phyloP scores from a whole-genome alignment of 495 filamentous ascomycete species.

The Xylaria flabelliformis region DNA sequence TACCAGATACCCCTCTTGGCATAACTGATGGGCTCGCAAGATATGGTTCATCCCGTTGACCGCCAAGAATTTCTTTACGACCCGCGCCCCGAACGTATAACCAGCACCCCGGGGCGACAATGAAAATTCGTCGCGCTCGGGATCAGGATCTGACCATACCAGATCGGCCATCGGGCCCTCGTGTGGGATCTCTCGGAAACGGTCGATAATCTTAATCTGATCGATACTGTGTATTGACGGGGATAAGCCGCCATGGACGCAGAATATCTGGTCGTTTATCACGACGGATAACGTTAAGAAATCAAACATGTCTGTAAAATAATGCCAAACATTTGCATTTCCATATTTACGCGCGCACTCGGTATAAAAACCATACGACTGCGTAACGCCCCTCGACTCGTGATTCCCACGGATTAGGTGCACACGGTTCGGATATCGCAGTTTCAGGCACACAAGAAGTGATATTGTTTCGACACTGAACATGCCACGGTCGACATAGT shows the following conservation, averaged over 20 bases:
- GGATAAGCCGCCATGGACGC: slow-evolving; percentile 92
- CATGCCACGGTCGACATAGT: slow-evolving; percentile 96
- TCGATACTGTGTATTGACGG: slow-evolving; percentile 98
- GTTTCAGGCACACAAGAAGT: slow-evolving; percentile 90
- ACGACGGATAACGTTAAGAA: slow-evolving; percentile 95
- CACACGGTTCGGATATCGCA: slow-evolving; percentile 90
- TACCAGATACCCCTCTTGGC: slow-evolving; percentile 95
- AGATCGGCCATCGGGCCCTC: slow-evolving; percentile 99
- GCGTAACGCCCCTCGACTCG: slow-evolving; percentile 94
- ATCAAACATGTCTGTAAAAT: slow-evolving; percentile 99
- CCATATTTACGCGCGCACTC: slow-evolving; percentile 98
- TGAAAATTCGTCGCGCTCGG: slow-evolving; percentile 94
- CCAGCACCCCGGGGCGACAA: slow-evolving; percentile 92
- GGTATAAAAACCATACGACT: slow-evolving; percentile 99
- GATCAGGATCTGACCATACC: slow-evolving; percentile 97
- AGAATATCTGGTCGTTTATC: slow-evolving; percentile 98
- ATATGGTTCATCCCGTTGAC: slow-evolving; percentile 98
- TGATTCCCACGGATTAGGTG: slow-evolving; percentile 96
- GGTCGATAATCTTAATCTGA: slow-evolving; percentile 99
- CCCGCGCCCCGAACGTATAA: slow-evolving; percentile 96
- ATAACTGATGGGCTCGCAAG: slow-evolving; percentile 93
- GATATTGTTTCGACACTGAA: slow-evolving; percentile 98
- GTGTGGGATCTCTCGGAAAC: slow-evolving; percentile 96
- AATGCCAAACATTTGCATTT: slow-evolving; percentile 98
- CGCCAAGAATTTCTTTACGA: slow-evolving; percentile 96